phyloP scores from a whole-genome alignment of 768 basidiomycete genomes.

The Bullera alba region DNA sequence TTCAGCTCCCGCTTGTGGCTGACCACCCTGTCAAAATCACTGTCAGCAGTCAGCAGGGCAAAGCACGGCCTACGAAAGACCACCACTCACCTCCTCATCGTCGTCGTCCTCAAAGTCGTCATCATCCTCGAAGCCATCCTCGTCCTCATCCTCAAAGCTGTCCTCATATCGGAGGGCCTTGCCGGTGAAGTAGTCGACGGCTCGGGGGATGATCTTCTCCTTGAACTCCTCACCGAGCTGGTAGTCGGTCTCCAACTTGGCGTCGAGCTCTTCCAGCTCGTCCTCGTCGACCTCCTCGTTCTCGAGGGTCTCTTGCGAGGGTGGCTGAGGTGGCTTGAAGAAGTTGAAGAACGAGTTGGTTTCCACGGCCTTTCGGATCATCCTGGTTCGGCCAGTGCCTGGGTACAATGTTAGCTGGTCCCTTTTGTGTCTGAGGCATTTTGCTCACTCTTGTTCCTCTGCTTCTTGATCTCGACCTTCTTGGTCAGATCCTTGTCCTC shows the following conservation, averaged over 20 bases:
- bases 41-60: slow-evolving; percentile 10
- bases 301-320: slow-evolving; percentile 62
- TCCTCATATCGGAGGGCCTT: slow-evolving; percentile 77
- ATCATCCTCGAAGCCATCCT: slow-evolving; percentile 36
- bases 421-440: neutral
- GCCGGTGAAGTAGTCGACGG: slow-evolving; percentile 95
- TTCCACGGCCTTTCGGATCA: slow-evolving; percentile 68
- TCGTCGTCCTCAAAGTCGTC: slow-evolving; percentile 38
- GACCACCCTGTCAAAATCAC: slow-evolving; percentile 11
- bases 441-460: slow-evolving; percentile 94
- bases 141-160: slow-evolving; percentile 40
- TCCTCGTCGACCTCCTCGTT: slow-evolving; percentile 66
- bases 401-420: neutral
- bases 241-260: slow-evolving; percentile 90
- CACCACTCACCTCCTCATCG: slow-evolving; percentile 47
- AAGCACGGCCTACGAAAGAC: neutral
- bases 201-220: slow-evolving; percentile 94
- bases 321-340: slow-evolving; percentile 75
- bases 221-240: slow-evolving; percentile 98
- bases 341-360: slow-evolving; percentile 99
- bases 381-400: slow-evolving; percentile 52
- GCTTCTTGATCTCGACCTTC: slow-evolving; percentile 97
- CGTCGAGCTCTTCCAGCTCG: slow-evolving; percentile 82
- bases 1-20: slow-evolving; percentile 1
- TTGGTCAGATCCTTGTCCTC: slow-evolving; percentile 96